Conservation (phyloP, 148 eudicot species). For the Chenopodium quinoa region DNA sequence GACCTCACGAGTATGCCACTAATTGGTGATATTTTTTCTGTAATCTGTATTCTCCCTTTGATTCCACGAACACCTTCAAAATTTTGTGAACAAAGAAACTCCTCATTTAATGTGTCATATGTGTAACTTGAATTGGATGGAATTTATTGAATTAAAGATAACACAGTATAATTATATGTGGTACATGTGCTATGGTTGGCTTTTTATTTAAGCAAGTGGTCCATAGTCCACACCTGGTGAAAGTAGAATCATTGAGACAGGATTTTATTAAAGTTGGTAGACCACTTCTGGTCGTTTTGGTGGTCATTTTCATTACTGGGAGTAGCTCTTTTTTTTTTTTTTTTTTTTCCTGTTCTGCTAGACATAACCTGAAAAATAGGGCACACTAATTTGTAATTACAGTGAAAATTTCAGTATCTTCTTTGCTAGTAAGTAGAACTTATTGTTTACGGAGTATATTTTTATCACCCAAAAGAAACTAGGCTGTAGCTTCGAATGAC, state of each 20-base stretch:
- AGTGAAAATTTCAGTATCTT: not conserved
- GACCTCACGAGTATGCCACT: not conserved
- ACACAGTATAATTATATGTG: constrained; percentile 7
- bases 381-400: not conserved
- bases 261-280: constrained; percentile 5
- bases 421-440: not conserved
- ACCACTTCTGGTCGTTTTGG: not conserved
- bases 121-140: not conserved
- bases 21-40: not conserved
- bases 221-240: constrained; percentile 4
- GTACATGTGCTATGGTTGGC: constrained; percentile 1
- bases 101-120: not conserved
- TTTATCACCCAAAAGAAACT: not conserved
- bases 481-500: not conserved
- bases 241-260: not conserved
- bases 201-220: constrained; percentile 2
- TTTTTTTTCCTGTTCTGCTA: not conserved
- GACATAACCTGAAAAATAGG: not conserved
- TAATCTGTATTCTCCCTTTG: not conserved
- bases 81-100: not conserved
- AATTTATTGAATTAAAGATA: not conserved
- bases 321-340: no score
- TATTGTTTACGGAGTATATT: not conserved
- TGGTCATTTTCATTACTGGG: not conserved
- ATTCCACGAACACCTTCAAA: not conserved